Conservation (phyloP, 768 basidiomycete genomes). For the Phanerodontia chrysosporium region DNA sequence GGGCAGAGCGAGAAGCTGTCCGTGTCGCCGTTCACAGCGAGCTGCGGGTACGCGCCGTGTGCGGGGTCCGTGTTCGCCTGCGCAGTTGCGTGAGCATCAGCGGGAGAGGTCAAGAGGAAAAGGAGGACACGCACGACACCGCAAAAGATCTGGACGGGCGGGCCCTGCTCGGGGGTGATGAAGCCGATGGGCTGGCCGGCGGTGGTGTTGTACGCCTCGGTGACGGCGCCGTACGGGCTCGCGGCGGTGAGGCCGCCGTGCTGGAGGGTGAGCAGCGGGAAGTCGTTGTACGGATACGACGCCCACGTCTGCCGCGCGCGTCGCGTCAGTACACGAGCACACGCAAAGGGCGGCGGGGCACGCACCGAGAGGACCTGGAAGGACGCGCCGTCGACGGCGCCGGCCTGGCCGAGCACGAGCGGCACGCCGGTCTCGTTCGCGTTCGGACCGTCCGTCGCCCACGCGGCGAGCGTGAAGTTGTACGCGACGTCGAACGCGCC, state of each 20-base stretch:
- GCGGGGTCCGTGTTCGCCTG: slow-evolving; percentile 16
- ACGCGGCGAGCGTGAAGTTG: slow-evolving; percentile 45
- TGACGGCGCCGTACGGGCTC: slow-evolving; percentile 6
- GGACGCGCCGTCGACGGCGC: slow-evolving; percentile 29
- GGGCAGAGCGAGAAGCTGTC: slow-evolving; percentile 13
- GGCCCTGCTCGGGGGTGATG: slow-evolving; percentile 30
- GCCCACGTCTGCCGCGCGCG: slow-evolving; percentile 37
- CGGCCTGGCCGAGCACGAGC: slow-evolving; percentile 29
- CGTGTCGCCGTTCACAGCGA: slow-evolving; percentile 13
- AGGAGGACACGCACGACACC: slow-evolving; percentile 23
- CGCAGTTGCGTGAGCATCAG: not conserved
- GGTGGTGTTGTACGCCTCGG: slow-evolving; percentile 34
- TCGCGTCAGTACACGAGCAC: no score
- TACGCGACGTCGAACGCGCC: slow-evolving; percentile 24
- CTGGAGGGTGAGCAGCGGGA: slow-evolving; percentile 36
- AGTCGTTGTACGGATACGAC: slow-evolving; percentile 48
- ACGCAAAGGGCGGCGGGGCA: not conserved
- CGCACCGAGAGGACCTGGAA: slow-evolving; percentile 42
- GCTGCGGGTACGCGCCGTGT: slow-evolving; percentile 19
- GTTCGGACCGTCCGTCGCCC: slow-evolving; percentile 32
- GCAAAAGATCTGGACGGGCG: slow-evolving; percentile 31
- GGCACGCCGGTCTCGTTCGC: slow-evolving; percentile 44
- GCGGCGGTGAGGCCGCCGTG: slow-evolving; percentile 14
- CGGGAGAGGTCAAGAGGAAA: not conserved
- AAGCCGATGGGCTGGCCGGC: slow-evolving; percentile 29